Evolutionary conservation across 2,329 filamentous ascomycete genomes (phyloP).

Genomic region (Diaporthe sp.): DNA sequence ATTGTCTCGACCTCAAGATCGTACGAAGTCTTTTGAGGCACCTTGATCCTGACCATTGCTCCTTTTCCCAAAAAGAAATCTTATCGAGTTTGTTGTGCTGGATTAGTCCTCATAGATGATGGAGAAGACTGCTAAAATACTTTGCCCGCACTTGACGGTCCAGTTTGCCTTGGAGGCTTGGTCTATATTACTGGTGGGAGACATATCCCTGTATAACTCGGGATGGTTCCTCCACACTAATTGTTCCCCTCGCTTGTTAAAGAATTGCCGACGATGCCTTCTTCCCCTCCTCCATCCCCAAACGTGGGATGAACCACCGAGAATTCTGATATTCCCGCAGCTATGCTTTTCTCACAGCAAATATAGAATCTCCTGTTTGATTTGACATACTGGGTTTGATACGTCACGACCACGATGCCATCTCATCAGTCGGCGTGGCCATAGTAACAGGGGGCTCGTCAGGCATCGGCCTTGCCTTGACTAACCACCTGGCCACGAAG

Average conservation of each 20-base stretch:
- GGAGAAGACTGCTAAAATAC: too few species aligned
- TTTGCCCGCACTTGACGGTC: too few species aligned
- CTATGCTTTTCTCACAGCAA: neutral
- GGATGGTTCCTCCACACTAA: neutral
- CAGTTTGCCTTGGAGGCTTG: too few species aligned
- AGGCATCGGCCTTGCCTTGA: slow-evolving; percentile 61
- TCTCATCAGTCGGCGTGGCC: slow-evolving; percentile 30
- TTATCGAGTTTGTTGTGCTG: too few species aligned
- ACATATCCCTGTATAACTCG: neutral
- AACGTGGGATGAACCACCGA: neutral
- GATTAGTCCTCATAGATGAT: too few species aligned
- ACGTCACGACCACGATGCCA: neutral
- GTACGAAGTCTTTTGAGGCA: too few species aligned
- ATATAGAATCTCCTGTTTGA: neutral
- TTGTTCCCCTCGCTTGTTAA: slow-evolving; percentile 5
- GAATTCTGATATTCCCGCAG: neutral
- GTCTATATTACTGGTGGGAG: neutral
- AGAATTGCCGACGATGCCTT: slow-evolving; percentile 6
- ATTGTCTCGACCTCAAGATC: too few species aligned
- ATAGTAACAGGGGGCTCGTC: slow-evolving; percentile 63
- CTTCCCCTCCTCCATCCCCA: slow-evolving; percentile 2
- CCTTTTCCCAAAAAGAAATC: too few species aligned
- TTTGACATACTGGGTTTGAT: too few species aligned
- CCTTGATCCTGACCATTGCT: too few species aligned
- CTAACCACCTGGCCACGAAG: slow-evolving; percentile 53